Evolutionary conservation across 1,139 yeast genomes (phyloP).

Genomic region (Suhomyces coccinellae): DNA sequence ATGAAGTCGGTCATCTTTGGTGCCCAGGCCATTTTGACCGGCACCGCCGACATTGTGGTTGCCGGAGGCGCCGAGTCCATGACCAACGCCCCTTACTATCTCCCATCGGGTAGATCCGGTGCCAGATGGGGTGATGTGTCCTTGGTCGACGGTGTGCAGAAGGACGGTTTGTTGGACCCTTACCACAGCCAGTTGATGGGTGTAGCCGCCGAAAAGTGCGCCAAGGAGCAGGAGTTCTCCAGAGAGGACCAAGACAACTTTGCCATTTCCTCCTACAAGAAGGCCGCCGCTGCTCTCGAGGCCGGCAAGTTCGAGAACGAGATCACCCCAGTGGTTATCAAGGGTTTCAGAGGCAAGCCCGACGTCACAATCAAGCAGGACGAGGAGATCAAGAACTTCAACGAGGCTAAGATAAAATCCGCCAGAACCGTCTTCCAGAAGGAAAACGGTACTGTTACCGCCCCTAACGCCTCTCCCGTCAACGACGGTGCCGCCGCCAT

Average conservation of each 20-base stretch:
- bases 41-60: slow-evolving; percentile 87
- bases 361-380: slow-evolving; percentile 69
- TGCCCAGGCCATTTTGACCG: slow-evolving; percentile 86
- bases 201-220: slow-evolving; percentile 94
- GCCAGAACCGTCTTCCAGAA: slow-evolving; percentile 93
- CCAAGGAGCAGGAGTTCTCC: slow-evolving; percentile 61
- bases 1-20: slow-evolving; percentile 88
- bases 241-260: slow-evolving; percentile 74
- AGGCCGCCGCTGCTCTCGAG: slow-evolving; percentile 77
- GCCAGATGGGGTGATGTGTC: slow-evolving; percentile 82
- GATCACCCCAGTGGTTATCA: slow-evolving; percentile 82
- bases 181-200: slow-evolving; percentile 91
- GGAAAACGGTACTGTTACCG: slow-evolving; percentile 93
- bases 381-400: slow-evolving; percentile 71
- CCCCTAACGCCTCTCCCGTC: slow-evolving; percentile 92
- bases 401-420: slow-evolving; percentile 69
- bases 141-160: slow-evolving; percentile 82
- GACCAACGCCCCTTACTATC: slow-evolving; percentile 93
- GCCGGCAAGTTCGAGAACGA: slow-evolving; percentile 80
- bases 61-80: slow-evolving; percentile 98
- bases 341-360: slow-evolving; percentile 93
- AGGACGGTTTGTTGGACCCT: slow-evolving; percentile 91
- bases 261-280: slow-evolving; percentile 67
- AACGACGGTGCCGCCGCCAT: slow-evolving; percentile 98
- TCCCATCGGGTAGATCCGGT: slow-evolving; percentile 83